Base-by-base conservation (phyloP, 805 yeast species). In the Pichia manshurica region DNA sequence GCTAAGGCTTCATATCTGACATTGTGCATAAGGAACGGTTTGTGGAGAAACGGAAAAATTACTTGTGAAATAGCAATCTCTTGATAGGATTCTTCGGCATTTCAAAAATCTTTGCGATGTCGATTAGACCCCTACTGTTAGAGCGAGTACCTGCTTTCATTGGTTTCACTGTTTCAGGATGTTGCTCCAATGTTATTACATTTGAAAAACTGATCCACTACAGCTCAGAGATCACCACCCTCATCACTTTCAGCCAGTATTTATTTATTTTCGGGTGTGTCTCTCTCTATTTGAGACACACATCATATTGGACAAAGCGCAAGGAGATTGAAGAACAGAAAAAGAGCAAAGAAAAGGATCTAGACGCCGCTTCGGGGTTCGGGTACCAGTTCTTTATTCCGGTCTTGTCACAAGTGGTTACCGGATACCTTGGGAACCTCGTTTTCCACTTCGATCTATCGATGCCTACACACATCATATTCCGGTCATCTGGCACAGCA, bases 111-210 rank as follows among this genome's bases (percentile, higher is more conserved):
- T n/a, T n/a, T n/a, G n/a, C n/a, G n/a, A n/a, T n/a, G n/a, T n/a
- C n/a, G n/a, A n/a, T n/a, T n/a, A n/a, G n/a, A n/a, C n/a, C n/a
- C n/a, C n/a, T n/a, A n/a, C n/a, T n/a, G n/a, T n/a, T n/a, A n/a
- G n/a, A n/a, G n/a, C n/a, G n/a, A n/a, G 19, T 49, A n/a, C 32
- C 48, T 23, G 5, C 33, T 4, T 47, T 47, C 23, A 40, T 59
- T 32, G 44, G 50, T 3, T 49, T 77, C 29, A 77, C 82, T 12
- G 79, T 82, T 57, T 84, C 86, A 0, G 88, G 90, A 3, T 84
- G 93, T 60, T 85, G 93, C 59, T 66, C 79, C 29, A 85, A 82
- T 60, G 89, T 82, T 25, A 67, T 77, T 49, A 71, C 84, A 1
- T 64, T 84, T 44, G 93, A 85, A 59, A 60, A 69, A 22, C 64